Base-by-base conservation (phyloP, 2,329 filamentous ascomycete genomes). In the Aspergillus viridinutans region DNA sequence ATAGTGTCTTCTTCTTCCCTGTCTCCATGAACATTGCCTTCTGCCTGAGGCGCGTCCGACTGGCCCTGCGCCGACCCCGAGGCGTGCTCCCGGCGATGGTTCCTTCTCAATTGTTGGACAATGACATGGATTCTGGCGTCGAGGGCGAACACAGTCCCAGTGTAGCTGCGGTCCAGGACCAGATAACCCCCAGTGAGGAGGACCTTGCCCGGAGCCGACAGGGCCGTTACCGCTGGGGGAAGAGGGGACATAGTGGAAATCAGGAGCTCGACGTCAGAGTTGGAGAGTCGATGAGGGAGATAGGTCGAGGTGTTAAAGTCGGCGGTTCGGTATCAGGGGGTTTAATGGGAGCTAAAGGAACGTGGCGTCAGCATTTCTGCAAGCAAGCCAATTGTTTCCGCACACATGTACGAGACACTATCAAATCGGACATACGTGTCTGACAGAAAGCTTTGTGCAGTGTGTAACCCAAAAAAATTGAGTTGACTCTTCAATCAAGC, bases 201-300 rank as follows among this genome's bases (percentile, higher is more conserved):
- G 59, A 99, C 94, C 80, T 99, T 99, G 66, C 94, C 94, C 20
- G 94, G 94, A 23, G 94, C 93, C 61, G 94, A 97, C 63, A 96
- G 85, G 69, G 87, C 88, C 51, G 77, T 74, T 54, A 67, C 62
- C 4, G 66, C 62, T 35, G 65, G 61, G 42, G 68, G 61, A 1
- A 14, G 43, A 47, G 43, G 10, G 21, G 4, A 14, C 43, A 47
- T 47, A 14, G 21, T 14, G 43, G 10, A 14, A 45, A 5, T 10
- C 20, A 14, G 43, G 14, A 47, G 21, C 6, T 23, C 12, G 12
- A 7, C 10, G n/a, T 47, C 43, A 25, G 21, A 47, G 21, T 45
- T 6, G 21, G 14, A 23, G 21, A 23, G 10, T 23, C 2, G 12
- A 23, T 9, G n/a, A 14, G 12, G 12, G 14, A 38, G 14, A 17